Base-by-base conservation (phyloP, 2,329 filamentous ascomycete species). In the Epichloe hybrida region DNA sequence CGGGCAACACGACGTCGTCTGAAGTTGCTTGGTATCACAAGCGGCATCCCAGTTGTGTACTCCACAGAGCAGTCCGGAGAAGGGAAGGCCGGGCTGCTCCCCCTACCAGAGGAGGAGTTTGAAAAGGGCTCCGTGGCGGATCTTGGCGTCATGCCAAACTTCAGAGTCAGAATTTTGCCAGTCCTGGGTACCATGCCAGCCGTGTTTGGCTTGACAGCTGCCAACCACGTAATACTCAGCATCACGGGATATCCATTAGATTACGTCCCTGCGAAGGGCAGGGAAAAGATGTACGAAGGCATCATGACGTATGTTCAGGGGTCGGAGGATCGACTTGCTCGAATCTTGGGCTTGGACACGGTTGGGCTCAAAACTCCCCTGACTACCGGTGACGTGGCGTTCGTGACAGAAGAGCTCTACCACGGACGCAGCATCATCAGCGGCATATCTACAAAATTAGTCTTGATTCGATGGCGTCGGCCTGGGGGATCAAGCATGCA, bases 121-220 rank as follows among this genome's bases (percentile, higher is more conserved):
- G 68, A 80, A 46, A 95, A 93, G 67, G 93, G 93, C 17, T 75
- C 81, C 17, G 88, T 97, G 0, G 84, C 85, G 27, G 90, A 96
- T 57, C 75, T 97, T 0, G 86, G 89, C 42, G 87, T 94, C 0
- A 76, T 98, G 48, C 86, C 90, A 1, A 90, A 95, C 63, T 98
- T 98, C 66, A 79, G 93, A 23, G 88, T 95, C 9, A 79, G 93
- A n/a, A 98, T 98, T 52, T 69, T 98, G 8, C 93, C 93, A 0
- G 93, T 98, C 0, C 71, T 98, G 3, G 93, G 93, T 1, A 98
- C 93, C 0, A 96, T 98, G 90, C 93, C 93, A 0, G 91, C 93
- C 2, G 84, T 97, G 1, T 98, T 98, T 65, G 93, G 93, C 8
- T 86, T 96, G 51, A 86, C 85, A 0, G 80, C 87, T 8, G 93